These are phyloP conservation scores for Cyberlindnera mississippiensis DNA, from an alignment of 805 yeast species.

Conservation along the genomic window DNA sequence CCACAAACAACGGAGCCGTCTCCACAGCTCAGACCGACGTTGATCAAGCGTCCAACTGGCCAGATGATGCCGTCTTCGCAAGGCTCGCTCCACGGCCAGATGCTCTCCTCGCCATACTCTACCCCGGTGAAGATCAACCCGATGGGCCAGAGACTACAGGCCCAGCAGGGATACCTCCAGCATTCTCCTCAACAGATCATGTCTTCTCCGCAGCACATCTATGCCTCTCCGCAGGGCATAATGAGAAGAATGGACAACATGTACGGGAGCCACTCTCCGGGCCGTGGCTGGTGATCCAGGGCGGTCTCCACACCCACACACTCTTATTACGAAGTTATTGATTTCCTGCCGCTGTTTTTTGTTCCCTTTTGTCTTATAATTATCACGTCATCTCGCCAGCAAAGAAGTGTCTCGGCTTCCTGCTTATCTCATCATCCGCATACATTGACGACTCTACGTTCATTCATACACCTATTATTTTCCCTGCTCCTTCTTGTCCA, in stretches of 20 bases:
- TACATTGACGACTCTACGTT: no score
- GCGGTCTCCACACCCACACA: not conserved
- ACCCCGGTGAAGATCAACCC: constrained; percentile 22
- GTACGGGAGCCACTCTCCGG: not conserved
- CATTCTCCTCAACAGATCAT: constrained; percentile 15
- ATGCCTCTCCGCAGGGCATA: constrained; percentile 18
- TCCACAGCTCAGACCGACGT: constrained; percentile 6
- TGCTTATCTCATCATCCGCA: no score
- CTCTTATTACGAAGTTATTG: constrained; percentile 1
- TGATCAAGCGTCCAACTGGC: constrained; percentile 4
- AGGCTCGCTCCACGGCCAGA: not conserved
- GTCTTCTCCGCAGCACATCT: constrained; percentile 15
- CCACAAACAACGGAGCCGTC: constrained; percentile 33
- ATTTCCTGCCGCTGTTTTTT: not conserved
- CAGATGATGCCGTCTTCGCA: not conserved
- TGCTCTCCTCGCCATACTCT: constrained; percentile 21
- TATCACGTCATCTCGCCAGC: no score
- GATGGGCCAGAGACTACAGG: constrained; percentile 10
- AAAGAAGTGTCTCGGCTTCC: no score
- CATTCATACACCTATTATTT: no score
- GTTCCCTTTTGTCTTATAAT: not conserved
- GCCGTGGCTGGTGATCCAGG: constrained; percentile 1
- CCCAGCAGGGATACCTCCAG: constrained; percentile 14
- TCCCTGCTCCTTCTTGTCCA: not conserved
- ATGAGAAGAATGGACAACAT: constrained; percentile 19